These are phyloP conservation scores for Fusarium drepaniforme DNA, from an alignment of 2,329 filamentous ascomycete genomes.

Conservation along the genomic window DNA sequence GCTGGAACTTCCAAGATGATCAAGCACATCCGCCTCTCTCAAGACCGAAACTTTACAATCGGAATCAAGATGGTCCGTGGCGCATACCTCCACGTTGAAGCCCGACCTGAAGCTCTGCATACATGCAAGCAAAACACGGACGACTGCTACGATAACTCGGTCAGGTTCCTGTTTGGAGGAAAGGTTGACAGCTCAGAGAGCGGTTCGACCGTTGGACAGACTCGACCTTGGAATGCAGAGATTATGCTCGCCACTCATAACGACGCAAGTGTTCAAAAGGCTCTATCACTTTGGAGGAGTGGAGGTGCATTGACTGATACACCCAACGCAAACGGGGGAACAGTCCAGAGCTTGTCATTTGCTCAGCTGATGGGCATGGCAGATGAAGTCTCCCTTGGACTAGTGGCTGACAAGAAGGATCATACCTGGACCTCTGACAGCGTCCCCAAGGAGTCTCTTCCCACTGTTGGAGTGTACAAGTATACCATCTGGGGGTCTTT, in stretches of 20 bases:
- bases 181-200: neutral
- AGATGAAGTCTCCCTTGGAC: slow-evolving; percentile 16
- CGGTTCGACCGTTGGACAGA: neutral
- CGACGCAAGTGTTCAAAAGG: slow-evolving; percentile 7
- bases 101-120: neutral
- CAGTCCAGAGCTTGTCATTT: slow-evolving; percentile 7
- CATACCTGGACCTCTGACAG: neutral
- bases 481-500: slow-evolving; percentile 24
- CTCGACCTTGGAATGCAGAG: slow-evolving; percentile 12
- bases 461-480: slow-evolving; percentile 16
- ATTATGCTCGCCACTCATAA: slow-evolving; percentile 18
- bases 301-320: neutral
- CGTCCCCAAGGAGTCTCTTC: neutral
- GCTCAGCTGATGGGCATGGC: slow-evolving; percentile 24
- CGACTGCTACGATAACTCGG: slow-evolving; percentile 13
- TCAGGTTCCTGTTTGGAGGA: slow-evolving; percentile 8
- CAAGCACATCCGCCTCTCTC: slow-evolving; percentile 3
- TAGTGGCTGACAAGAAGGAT: slow-evolving; percentile 10
- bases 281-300: slow-evolving; percentile 4
- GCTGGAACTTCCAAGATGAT: slow-evolving; percentile 14
- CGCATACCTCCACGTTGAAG: slow-evolving; percentile 11
- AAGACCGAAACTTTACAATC: slow-evolving; percentile 8
- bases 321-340: slow-evolving; percentile 9
- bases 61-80: slow-evolving; percentile 15
- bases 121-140: slow-evolving; percentile 8